These are phyloP conservation scores for Lumnitzera littorea DNA, from an alignment of 345 rosid species.

Conservation along the genomic window DNA sequence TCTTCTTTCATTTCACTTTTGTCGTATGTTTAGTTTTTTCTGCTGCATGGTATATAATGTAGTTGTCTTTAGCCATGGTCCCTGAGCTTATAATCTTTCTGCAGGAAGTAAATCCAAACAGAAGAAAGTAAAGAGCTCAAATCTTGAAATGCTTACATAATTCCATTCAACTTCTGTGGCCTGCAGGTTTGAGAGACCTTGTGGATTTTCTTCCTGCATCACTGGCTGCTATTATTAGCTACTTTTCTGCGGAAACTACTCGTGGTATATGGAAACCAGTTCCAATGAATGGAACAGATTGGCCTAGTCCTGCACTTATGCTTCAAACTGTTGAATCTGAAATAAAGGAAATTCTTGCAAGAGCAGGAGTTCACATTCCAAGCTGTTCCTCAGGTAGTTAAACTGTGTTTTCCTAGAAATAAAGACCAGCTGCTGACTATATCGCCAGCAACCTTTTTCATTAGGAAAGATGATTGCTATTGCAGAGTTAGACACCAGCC, in stretches of 20 bases:
- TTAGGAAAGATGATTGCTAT: too few relatives aligned
- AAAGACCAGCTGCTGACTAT: too few relatives aligned
- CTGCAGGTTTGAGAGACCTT: slow-evolving; percentile 58
- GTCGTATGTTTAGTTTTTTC: slow-evolving; percentile 1
- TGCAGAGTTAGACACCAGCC: background rate
- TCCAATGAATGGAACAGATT: slow-evolving; percentile 65
- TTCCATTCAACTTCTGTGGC: too few relatives aligned
- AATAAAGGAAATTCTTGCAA: slow-evolving; percentile 44
- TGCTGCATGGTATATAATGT: background rate
- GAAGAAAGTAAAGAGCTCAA: background rate
- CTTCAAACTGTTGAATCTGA: slow-evolving; percentile 43
- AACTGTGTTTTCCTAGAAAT: background rate
- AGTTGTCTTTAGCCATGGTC: background rate
- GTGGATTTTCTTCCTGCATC: slow-evolving; percentile 64
- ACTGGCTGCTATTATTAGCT: slow-evolving; percentile 43
- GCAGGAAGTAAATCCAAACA: background rate
- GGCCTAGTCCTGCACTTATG: slow-evolving; percentile 60
- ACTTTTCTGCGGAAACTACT: slow-evolving; percentile 54
- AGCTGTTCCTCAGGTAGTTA: slow-evolving; percentile 30
- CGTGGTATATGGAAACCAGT: slow-evolving; percentile 65
- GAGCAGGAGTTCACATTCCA: slow-evolving; percentile 45
- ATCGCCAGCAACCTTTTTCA: too few relatives aligned
- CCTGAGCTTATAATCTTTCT: too few relatives aligned
- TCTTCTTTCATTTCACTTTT: slow-evolving; percentile 2
- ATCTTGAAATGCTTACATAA: background rate